phyloP scores from a whole-genome alignment of 2,329 filamentous ascomycete genomes.

The Lithohypha guttulata region DNA sequence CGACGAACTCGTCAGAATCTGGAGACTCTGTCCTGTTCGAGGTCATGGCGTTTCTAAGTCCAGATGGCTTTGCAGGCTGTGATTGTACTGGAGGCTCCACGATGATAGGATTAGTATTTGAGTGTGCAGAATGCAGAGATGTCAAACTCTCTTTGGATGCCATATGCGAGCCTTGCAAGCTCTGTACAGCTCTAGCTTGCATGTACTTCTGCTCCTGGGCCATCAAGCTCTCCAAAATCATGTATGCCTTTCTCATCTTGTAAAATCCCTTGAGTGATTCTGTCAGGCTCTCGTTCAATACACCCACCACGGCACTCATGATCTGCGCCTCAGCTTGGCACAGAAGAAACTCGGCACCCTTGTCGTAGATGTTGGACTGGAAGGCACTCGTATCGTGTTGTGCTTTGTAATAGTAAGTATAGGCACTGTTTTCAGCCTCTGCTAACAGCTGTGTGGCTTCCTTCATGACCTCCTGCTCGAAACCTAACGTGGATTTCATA shows the following conservation, averaged over 20 bases:
- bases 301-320: slow-evolving; percentile 77
- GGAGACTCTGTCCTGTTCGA: slow-evolving; percentile 2
- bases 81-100: slow-evolving; percentile 2
- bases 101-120: slow-evolving; percentile 6
- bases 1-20: slow-evolving; percentile 39
- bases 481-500: slow-evolving; percentile 74
- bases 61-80: slow-evolving; percentile 15
- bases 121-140: slow-evolving; percentile 10
- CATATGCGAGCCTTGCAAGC: slow-evolving; percentile 12
- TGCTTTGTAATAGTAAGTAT: slow-evolving; percentile 64
- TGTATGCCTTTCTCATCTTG: slow-evolving; percentile 78
- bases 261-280: slow-evolving; percentile 89
- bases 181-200: slow-evolving; percentile 14
- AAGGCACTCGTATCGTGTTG: slow-evolving; percentile 51
- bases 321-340: slow-evolving; percentile 77
- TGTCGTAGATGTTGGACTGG: slow-evolving; percentile 58
- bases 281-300: slow-evolving; percentile 84
- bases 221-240: slow-evolving; percentile 69
- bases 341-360: slow-evolving; percentile 77
- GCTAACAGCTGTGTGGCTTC: slow-evolving; percentile 64
- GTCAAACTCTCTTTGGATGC: slow-evolving; percentile 17
- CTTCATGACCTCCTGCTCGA: slow-evolving; percentile 84
- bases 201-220: slow-evolving; percentile 58
- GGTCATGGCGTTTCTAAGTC: slow-evolving; percentile 13
- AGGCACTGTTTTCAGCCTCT: slow-evolving; percentile 65